These are phyloP conservation scores for Phylloporus sp. DNA, from an alignment of 1,284 basidiomycete species.

Conservation along the genomic window DNA sequence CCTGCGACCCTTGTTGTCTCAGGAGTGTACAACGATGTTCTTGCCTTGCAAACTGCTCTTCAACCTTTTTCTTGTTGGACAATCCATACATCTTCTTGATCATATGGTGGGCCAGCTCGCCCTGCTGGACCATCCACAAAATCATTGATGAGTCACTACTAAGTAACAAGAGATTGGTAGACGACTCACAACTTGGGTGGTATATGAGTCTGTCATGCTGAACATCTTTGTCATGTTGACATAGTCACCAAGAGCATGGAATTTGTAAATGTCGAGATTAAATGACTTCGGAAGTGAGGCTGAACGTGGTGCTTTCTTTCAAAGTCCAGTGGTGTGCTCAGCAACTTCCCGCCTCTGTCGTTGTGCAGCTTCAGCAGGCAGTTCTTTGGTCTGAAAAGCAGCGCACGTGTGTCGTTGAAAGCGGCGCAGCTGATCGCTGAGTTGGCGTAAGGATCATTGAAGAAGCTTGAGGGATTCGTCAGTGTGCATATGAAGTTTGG, in stretches of 20 bases:
- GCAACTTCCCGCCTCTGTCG: background rate
- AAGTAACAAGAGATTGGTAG: background rate
- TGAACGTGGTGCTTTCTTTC: background rate
- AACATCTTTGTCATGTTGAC: background rate
- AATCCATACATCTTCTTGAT: background rate
- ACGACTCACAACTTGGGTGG: slow-evolving; percentile 1
- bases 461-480: slow-evolving; percentile 1
- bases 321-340: background rate
- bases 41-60: slow-evolving; percentile 6
- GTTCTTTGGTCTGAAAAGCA: background rate
- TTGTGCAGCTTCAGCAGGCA: background rate
- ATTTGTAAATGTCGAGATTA: slow-evolving; percentile 11
- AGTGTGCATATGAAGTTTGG: background rate
- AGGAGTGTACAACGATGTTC: background rate
- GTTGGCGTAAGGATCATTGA: background rate
- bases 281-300: slow-evolving; percentile 1
- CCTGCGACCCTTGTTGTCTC: background rate
- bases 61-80: background rate
- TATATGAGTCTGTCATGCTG: background rate
- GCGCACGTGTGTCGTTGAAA: background rate
- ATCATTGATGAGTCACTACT: background rate
- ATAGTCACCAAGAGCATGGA: slow-evolving; percentile 10
- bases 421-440: background rate
- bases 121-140: background rate
- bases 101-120: background rate